Percentiles rank a stretch among this genome's conserved stretches.
phyloP scores from a whole-genome alignment of 163 green algal species.

The Trebouxiophyceae sp. region DNA sequence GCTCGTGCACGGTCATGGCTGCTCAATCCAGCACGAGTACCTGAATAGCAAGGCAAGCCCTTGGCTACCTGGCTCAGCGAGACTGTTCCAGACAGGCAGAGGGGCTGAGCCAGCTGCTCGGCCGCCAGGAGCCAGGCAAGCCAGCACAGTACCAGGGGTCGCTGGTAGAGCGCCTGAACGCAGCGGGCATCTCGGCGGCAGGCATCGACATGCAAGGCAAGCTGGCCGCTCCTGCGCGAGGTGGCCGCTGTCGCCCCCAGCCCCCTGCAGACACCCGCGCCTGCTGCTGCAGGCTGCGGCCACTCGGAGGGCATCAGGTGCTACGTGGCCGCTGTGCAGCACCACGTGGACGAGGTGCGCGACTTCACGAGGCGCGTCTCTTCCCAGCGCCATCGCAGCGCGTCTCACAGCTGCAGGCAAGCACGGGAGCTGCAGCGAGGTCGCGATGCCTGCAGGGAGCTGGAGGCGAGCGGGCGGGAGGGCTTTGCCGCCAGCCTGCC shows the following conservation, averaged over 20 bases:
- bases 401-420: too few species aligned
- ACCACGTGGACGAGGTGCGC: constrained; percentile 32
- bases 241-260: too few species aligned
- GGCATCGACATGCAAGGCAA: constrained; percentile 44
- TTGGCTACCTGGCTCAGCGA: too few species aligned
- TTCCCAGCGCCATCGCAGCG: too few species aligned
- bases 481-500: too few species aligned
- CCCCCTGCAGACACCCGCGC: too few species aligned
- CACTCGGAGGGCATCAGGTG: constrained; percentile 29
- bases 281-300: constrained; percentile 28
- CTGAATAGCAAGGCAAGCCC: too few species aligned
- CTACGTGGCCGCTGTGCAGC: constrained; percentile 34
- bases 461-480: too few species aligned
- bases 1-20: neutral
- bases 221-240: too few species aligned
- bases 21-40: neutral
- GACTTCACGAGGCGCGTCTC: neutral
- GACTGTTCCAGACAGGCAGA: too few species aligned
- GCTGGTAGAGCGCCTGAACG: constrained; percentile 55
- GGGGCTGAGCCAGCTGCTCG: neutral
- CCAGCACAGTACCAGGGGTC: constrained; percentile 41
- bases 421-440: too few species aligned
- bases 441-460: too few species aligned
- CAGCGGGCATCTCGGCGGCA: constrained; percentile 40
- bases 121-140: constrained; percentile 20